A percentile compares a stretch with the other conserved stretches of the same genome.
Evolutionary conservation across 257 asterid species (phyloP).

Genomic region (Penstemon eatonii): DNA sequence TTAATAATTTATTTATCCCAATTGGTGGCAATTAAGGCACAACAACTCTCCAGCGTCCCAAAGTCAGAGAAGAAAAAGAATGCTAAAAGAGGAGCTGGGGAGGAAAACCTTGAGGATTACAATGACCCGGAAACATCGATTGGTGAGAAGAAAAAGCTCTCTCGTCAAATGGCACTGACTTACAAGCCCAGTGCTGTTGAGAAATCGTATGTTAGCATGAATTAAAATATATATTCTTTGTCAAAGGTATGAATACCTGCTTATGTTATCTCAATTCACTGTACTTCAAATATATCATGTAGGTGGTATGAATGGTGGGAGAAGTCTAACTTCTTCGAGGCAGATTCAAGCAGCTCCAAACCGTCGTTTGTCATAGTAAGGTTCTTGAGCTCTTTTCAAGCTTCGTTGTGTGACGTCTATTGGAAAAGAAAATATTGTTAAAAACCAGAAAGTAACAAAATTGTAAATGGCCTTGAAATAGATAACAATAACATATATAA

Average conservation of each 20-base stretch:
- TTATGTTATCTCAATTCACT: neutral
- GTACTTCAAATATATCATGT: conserved; percentile 24
- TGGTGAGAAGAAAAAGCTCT: conserved; percentile 79
- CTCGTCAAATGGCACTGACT: conserved; percentile 81
- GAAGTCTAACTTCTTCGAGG: conserved; percentile 76
- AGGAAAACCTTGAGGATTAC: conserved; percentile 74
- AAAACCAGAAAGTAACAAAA: neutral
- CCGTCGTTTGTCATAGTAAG: conserved; percentile 88
- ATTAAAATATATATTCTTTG: neutral
- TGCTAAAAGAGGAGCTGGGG: conserved; percentile 60
- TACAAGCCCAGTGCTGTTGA: conserved; percentile 81
- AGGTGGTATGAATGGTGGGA: conserved; percentile 99
- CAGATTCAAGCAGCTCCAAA: conserved; percentile 79
- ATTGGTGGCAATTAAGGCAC: conserved; percentile 48
- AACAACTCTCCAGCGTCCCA: conserved; percentile 50
- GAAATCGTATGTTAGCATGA: conserved; percentile 57
- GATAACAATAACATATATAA: conserved; percentile 12
- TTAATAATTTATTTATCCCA: conserved; percentile 2
- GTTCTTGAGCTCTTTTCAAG: conserved; percentile 30
- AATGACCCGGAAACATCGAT: conserved; percentile 73
- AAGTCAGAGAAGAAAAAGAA: conserved; percentile 75
- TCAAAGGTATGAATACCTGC: neutral
- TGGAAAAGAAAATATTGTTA: neutral
- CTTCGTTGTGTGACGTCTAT: neutral
- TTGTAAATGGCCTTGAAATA: neutral